Percentiles rank a stretch among this genome's conserved stretches.
Conservation (phyloP, 345 rosid species). For the Linum trigynum region DNA sequence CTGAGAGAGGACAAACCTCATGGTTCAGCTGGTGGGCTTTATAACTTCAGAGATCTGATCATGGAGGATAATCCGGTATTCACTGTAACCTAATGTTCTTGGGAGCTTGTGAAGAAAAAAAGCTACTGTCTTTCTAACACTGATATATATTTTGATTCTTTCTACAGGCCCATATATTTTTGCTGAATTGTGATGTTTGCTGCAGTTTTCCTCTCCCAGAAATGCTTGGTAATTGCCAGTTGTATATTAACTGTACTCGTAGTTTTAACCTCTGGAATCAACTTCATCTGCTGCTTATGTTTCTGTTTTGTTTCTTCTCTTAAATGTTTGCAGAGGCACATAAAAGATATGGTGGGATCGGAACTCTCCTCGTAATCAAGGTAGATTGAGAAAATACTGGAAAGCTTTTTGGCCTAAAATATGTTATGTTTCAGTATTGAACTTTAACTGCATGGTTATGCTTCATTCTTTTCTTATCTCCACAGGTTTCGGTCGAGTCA, state of each 20-base stretch:
- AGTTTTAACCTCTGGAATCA: constrained; percentile 9
- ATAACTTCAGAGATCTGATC: constrained; percentile 23
- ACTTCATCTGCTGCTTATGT: neutral
- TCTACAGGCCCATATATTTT: constrained; percentile 10
- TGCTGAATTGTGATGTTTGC: constrained; percentile 79
- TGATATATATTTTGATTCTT: constrained; percentile 3
- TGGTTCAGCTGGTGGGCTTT: constrained; percentile 32
- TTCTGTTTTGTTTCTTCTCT: constrained; percentile 5
- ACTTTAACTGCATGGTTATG: constrained; percentile 4
- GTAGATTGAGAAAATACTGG: constrained; percentile 20
- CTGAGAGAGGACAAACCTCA: constrained; percentile 28
- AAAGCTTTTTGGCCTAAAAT: neutral
- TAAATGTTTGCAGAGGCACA: constrained; percentile 51
- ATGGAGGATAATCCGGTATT: constrained; percentile 27
- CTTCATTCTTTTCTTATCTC: neutral
- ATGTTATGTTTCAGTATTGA: neutral
- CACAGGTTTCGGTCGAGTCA: constrained; percentile 81
- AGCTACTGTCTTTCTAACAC: neutral
- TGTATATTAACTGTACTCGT: neutral
- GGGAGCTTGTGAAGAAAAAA: constrained; percentile 7
- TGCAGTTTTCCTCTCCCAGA: constrained; percentile 69
- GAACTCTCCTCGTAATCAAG: constrained; percentile 79
- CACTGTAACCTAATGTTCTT: neutral
- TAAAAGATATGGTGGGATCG: constrained; percentile 56
- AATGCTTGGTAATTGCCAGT: constrained; percentile 51